Evolutionary conservation across 257 asterid genomes (phyloP), one percentile per base, ranked within the genome.

Genomic region (Scutellaria baicalensis): DNA sequence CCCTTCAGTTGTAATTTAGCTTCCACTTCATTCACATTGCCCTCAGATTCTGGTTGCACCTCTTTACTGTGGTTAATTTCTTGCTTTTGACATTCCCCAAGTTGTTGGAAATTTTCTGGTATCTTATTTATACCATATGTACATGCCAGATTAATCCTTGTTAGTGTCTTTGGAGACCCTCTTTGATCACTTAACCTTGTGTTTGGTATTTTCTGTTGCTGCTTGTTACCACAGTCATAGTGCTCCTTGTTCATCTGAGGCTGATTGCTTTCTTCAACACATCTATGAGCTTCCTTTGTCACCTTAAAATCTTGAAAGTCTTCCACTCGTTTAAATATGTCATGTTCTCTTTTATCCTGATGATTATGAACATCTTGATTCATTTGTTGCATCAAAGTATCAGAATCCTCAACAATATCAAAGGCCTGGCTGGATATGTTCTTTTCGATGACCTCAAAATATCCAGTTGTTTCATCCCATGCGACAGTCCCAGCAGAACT

Each of bases 401-500:
- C 77, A 36, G 60, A 79, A 73, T 61, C 75, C 49, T 68, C 69
- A 11, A 66, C 68, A 48, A 71, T 69, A 76, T 78, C 78, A 61
- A 77, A 64, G 33, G 69, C 49, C 68, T 47, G 65, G 45, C 62
- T 48, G 67, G 81, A 70, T 18, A 72, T 47, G 73, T 75, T 86
- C 14, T 84, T 77, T 69, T 83, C 92, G 63, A 77, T 71, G 68
- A 86, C 90, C 89, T 90, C 97, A 79, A 85, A 84, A 76, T 76
- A 90, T 72, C 75, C 93, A 0, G 74, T 75, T 61, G 59, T 88
- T 77, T 85, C 92, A 80, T 78, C 83, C 96, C 98, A 86, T 56
- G 89, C 86, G 76, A 77, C 85, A 73, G 63, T 69, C 21, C 71
- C 74, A 18, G 55, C 64, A 73, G 75, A 66, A 51, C 70, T 77